Conservation (phyloP, 192 early-diverging fungal species). For the Funneliformis geosporum region DNA sequence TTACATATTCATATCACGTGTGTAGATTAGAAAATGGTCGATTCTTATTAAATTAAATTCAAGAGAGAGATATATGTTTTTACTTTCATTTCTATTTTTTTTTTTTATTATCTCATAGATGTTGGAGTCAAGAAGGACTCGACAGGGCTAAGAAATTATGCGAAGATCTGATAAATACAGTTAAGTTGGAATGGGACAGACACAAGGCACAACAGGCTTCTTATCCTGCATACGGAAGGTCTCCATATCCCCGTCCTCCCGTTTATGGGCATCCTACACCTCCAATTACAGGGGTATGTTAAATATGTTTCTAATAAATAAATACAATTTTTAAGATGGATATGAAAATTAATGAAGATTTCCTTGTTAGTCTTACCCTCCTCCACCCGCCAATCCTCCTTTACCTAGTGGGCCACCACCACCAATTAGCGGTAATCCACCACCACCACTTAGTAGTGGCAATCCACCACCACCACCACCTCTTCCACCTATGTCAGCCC, state of each 20-base stretch:
- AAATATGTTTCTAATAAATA: conserved; percentile 26
- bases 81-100: neutral
- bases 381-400: conserved; percentile 41
- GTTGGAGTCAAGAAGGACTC: conserved; percentile 64
- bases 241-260: conserved; percentile 35
- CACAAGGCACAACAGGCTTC: conserved; percentile 42
- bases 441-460: neutral
- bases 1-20: conserved; percentile 83
- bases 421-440: conserved; percentile 13
- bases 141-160: conserved; percentile 68
- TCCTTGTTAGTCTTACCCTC: conserved; percentile 34
- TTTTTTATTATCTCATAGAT: conserved; percentile 43
- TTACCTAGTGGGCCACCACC: conserved; percentile 41
- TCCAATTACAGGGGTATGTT: conserved; percentile 33
- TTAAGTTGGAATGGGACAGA: conserved; percentile 68
- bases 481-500: conserved; percentile 28
- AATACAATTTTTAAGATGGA: conserved; percentile 38
- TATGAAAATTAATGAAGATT: conserved; percentile 34
- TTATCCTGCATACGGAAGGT: conserved; percentile 21
- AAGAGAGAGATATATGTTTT: neutral
- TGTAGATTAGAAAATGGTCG: conserved; percentile 22
- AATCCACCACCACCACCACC: conserved; percentile 25
- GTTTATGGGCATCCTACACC: conserved; percentile 33
- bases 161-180: conserved; percentile 77
- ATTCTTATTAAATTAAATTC: neutral